Evolutionary conservation across 257 asterid genomes (phyloP).

Genomic region (Lycium barbarum): DNA sequence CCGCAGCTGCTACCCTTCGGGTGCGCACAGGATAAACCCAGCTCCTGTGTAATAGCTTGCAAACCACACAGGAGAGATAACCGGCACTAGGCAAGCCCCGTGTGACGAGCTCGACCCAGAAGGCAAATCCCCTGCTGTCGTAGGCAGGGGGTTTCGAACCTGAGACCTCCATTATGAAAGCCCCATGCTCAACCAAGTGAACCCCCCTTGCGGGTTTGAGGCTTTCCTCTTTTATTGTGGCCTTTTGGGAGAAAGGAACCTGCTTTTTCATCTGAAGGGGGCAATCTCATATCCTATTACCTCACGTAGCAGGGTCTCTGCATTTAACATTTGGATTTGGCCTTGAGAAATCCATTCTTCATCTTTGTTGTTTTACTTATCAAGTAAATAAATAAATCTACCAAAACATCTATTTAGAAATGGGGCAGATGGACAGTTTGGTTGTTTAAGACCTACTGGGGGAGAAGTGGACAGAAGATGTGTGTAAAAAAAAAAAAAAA

Average conservation of each 20-base stretch:
- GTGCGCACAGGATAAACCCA: too few species aligned
- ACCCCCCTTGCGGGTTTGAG: too few species aligned
- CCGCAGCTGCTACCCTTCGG: too few species aligned
- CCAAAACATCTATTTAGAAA: neutral
- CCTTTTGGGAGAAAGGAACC: slow-evolving; percentile 11
- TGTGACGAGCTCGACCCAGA: too few species aligned
- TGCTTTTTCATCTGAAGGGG: slow-evolving; percentile 5
- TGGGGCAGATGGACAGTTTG: neutral
- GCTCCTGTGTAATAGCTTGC: too few species aligned
- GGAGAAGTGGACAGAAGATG: too few species aligned
- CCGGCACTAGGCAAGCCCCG: too few species aligned
- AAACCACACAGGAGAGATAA: too few species aligned
- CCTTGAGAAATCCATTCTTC: neutral
- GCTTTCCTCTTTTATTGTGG: neutral
- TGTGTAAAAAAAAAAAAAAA: neutral
- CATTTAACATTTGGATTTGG: neutral
- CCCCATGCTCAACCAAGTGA: too few species aligned
- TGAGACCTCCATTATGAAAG: too few species aligned
- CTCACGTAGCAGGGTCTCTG: neutral
- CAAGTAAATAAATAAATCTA: neutral
- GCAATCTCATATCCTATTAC: neutral
- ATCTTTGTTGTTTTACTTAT: slow-evolving; percentile 22
- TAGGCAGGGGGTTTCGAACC: too few species aligned
- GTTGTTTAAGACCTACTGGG: neutral
- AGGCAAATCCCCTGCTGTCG: too few species aligned